phyloP scores from a whole-genome alignment of 805 yeast species.

The Hemisphaericaspora nanyangensis region DNA sequence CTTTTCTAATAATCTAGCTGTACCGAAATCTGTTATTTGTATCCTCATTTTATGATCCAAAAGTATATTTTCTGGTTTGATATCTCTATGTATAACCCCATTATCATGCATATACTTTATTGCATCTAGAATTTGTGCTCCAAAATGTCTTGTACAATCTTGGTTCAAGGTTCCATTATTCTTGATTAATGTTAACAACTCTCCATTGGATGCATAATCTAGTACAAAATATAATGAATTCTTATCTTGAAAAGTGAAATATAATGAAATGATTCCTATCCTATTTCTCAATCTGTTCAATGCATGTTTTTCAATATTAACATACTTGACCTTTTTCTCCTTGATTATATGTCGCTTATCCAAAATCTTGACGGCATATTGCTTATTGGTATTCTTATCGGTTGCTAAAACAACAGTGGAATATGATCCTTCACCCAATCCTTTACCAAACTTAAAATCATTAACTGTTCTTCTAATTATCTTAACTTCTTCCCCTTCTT shows the following conservation, averaged over 20 bases:
- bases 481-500: conserved; percentile 13
- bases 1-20: conserved; percentile 68
- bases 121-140: conserved; percentile 74
- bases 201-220: conserved; percentile 80
- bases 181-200: conserved; percentile 62
- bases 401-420: conserved; percentile 44
- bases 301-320: conserved; percentile 78
- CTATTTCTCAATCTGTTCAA: conserved; percentile 62
- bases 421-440: conserved; percentile 44
- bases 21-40: conserved; percentile 80
- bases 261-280: conserved; percentile 63
- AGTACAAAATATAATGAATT: conserved; percentile 67
- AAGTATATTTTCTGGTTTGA: conserved; percentile 79
- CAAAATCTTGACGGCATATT: conserved; percentile 73
- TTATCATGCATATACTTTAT: conserved; percentile 65
- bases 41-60: conserved; percentile 58
- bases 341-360: conserved; percentile 75
- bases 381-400: conserved; percentile 48
- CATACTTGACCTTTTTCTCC: conserved; percentile 82
- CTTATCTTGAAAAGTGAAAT: conserved; percentile 78
- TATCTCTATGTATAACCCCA: conserved; percentile 78
- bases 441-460: conserved; percentile 40
- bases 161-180: conserved; percentile 69
- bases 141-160: conserved; percentile 61
- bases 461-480: conserved; percentile 34